phyloP scores from a whole-genome alignment of 2,329 filamentous ascomycete species.

The Zymoseptoria crescenta region DNA sequence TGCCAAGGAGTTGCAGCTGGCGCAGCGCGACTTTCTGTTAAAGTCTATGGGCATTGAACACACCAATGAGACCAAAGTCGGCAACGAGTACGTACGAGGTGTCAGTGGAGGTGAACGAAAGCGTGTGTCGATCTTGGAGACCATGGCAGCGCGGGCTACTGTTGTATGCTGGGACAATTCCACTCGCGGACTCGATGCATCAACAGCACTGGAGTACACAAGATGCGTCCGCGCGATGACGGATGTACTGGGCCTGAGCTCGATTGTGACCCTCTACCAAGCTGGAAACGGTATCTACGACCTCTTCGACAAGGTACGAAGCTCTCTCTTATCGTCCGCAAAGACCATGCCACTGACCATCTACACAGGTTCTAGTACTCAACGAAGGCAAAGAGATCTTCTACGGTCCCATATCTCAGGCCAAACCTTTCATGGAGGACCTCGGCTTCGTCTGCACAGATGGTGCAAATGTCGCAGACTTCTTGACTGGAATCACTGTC shows the following conservation, averaged over 20 bases:
- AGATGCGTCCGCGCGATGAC: constrained; percentile 58
- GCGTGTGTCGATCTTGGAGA: constrained; percentile 61
- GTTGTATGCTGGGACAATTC: constrained; percentile 63
- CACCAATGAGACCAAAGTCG: constrained; percentile 58
- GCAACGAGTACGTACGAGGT: constrained; percentile 58
- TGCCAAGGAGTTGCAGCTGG: constrained; percentile 39
- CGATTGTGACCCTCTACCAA: constrained; percentile 61
- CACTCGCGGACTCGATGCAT: constrained; percentile 58
- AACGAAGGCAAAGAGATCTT: constrained; percentile 59
- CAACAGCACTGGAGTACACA: constrained; percentile 47
- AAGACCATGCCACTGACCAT: not conserved
- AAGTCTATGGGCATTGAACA: constrained; percentile 52
- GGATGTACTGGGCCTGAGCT: constrained; percentile 51
- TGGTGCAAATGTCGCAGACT: constrained; percentile 58
- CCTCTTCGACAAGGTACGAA: constrained; percentile 53
- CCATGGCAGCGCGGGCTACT: constrained; percentile 49
- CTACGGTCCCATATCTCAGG: constrained; percentile 53
- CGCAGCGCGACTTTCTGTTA: constrained; percentile 49
- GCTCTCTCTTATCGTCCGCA: no score
- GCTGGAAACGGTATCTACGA: constrained; percentile 63
- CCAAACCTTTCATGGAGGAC: constrained; percentile 56
- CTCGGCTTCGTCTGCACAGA: constrained; percentile 56
- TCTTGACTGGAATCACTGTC: constrained; percentile 57
- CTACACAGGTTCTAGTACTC: constrained; percentile 48
- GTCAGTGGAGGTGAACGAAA: constrained; percentile 63